Evolutionary conservation across 495 filamentous ascomycete genomes (phyloP).

Genomic region (Durotheca rogersii): DNA sequence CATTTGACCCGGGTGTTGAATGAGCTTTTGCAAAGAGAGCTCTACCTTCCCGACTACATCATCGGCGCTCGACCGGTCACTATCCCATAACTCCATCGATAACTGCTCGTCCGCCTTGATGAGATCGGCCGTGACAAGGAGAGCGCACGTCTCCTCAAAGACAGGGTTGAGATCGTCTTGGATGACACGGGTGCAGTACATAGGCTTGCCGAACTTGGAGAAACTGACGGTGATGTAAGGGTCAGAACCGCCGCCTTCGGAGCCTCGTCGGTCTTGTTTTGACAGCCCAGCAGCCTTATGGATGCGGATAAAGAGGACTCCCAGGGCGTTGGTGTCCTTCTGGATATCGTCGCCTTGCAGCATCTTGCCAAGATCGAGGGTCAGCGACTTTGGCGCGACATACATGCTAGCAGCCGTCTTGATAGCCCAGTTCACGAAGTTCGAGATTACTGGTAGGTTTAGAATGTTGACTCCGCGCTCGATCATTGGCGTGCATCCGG

Average conservation of each 20-base stretch:
- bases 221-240: constrained; percentile 77
- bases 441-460: constrained; percentile 88
- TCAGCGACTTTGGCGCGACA: constrained; percentile 94
- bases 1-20: constrained; percentile 89
- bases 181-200: constrained; percentile 96
- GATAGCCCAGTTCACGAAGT: constrained; percentile 97
- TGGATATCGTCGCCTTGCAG: constrained; percentile 85
- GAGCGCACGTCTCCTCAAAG: constrained; percentile 86
- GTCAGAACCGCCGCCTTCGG: constrained; percentile 85
- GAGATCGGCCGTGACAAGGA: constrained; percentile 80
- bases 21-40: constrained; percentile 88
- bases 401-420: constrained; percentile 83
- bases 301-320: constrained; percentile 87
- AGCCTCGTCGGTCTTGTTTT: constrained; percentile 86
- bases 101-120: constrained; percentile 93
- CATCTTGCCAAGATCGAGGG: constrained; percentile 85
- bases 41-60: constrained; percentile 95
- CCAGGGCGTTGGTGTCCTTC: constrained; percentile 82
- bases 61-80: constrained; percentile 82
- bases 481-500: constrained; percentile 90
- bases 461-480: constrained; percentile 86
- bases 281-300: constrained; percentile 82
- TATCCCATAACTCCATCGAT: constrained; percentile 94
- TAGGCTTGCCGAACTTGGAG: constrained; percentile 91
- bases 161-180: constrained; percentile 92